Base-by-base conservation (phyloP, 768 basidiomycete genomes). In the Leccinum obscurum region DNA sequence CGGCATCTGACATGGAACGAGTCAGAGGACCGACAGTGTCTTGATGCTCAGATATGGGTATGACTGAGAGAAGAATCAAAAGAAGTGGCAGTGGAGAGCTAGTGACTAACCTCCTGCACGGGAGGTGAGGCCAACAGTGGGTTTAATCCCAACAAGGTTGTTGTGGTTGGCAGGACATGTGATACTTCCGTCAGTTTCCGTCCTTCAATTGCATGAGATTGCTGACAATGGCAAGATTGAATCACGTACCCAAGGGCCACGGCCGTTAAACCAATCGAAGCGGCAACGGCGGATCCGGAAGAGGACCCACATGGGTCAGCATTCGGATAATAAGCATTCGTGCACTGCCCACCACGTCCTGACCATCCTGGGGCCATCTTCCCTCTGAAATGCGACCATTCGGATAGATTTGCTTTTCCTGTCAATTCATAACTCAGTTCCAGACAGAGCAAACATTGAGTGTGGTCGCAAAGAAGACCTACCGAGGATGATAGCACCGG, bases 11-110 rank as follows among this genome's bases (percentile, higher is more conserved):
- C 24, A 86, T 60, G 3, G 82, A 81, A 6, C 85, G 77, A 3
- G 81, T 72, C 61, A 87, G 79, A 0, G 85, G 85, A 0, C 85
- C 85, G 3, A 85, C 78, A 2, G 84, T 81, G 63, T 87, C 86
- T 68, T 85, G 84, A 62, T 84, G 79, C 17, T 70, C 72, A 1
- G 83, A 84, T 5, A 84, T 82, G 3, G 86, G 86, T 30, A 86
- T 73, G 4, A 86, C 85, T 85, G 55, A 5, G 32, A 41, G 20
- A n/a, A n/a, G 10, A 32, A 50, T 55, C 30, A 41, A 54, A 41
- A 13, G 13, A 13, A 55, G n/a, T 22, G 13, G 22, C 7, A n/a
- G 20, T 44, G 17, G 30, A 14, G n/a, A 6, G 15, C 32, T 44
- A 35, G 17, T 50, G 15, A 26, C 69, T 48, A 58, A 82, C 85